A percentile compares a stretch with the other conserved stretches of the same genome.
Conservation (phyloP, 1,284 basidiomycete species). For the Microbotryum silenes-acaulis region DNA sequence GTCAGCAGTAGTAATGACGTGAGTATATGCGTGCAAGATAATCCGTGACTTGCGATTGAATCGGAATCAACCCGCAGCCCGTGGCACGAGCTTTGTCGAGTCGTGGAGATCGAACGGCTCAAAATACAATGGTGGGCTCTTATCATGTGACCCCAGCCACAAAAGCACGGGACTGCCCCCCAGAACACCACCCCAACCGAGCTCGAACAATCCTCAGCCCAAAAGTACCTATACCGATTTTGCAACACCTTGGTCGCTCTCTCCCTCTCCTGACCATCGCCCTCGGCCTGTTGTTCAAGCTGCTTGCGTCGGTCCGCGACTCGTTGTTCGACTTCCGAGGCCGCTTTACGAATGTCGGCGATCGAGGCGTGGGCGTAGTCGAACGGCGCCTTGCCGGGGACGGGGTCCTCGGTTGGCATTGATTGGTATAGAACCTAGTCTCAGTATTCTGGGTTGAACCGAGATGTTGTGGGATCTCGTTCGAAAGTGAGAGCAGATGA, state of each 20-base stretch:
- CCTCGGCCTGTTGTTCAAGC: not conserved
- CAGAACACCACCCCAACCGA: not conserved
- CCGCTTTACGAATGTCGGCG: slow-evolving; percentile 14
- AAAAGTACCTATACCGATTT: slow-evolving; percentile 25
- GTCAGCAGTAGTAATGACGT: not conserved
- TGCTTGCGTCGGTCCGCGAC: not conserved
- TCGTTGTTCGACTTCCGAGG: slow-evolving; percentile 6
- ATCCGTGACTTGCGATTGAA: slow-evolving; percentile 5
- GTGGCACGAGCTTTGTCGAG: not conserved
- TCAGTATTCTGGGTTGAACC: not conserved
- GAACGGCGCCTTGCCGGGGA: not conserved
- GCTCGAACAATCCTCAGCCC: not conserved
- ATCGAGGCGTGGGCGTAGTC: slow-evolving; percentile 14
- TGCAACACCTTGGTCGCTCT: slow-evolving; percentile 23
- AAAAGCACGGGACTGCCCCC: not conserved
- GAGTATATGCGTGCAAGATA: not conserved
- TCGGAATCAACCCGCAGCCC: not conserved
- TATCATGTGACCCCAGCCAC: too few relatives aligned
- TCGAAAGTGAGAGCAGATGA: too few relatives aligned
- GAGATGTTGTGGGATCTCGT: too few relatives aligned
- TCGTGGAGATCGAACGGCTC: not conserved
- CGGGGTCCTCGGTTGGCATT: not conserved
- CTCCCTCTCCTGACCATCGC: not conserved
- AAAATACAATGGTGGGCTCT: too few relatives aligned
- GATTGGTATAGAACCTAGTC: not conserved